Conservation (phyloP, 805 yeast species). For the Saccharomycopsis sp. region DNA sequence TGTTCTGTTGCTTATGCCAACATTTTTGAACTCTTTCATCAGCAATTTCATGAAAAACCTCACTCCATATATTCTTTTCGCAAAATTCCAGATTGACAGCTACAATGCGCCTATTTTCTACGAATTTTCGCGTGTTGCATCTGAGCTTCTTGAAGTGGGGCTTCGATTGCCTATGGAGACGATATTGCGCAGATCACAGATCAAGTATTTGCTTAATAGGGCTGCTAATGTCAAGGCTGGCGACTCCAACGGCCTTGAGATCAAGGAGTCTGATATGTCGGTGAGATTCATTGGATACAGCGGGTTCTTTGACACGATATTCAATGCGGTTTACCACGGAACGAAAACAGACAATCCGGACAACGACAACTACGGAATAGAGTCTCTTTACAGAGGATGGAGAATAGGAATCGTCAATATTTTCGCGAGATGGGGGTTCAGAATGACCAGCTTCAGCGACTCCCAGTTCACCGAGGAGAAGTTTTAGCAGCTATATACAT, state of each 20-base stretch:
- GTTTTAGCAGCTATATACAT: too few species aligned
- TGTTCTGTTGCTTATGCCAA: conserved; percentile 53
- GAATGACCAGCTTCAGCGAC: conserved; percentile 28
- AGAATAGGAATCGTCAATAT: conserved; percentile 74
- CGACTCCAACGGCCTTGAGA: conserved; percentile 34
- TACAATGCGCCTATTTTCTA: conserved; percentile 55
- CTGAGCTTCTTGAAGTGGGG: conserved; percentile 63
- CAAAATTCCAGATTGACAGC: conserved; percentile 55
- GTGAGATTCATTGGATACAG: conserved; percentile 51
- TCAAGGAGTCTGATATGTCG: conserved; percentile 45
- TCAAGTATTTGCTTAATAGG: conserved; percentile 46
- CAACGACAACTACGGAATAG: conserved; percentile 39
- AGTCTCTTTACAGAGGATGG: conserved; percentile 82
- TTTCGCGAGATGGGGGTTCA: conserved; percentile 76
- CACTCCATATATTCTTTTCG: conserved; percentile 60
- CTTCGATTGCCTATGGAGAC: conserved; percentile 85
- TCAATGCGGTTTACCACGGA: conserved; percentile 32
- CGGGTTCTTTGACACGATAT: conserved; percentile 49
- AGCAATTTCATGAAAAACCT: conserved; percentile 53
- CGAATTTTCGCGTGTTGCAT: conserved; percentile 49
- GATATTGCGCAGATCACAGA: conserved; percentile 75
- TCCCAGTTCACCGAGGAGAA: conserved; percentile 16
- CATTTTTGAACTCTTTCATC: conserved; percentile 56
- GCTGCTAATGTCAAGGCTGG: conserved; percentile 30
- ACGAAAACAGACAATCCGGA: conserved; percentile 21